Conservation (phyloP, 306 rosid genomes). For the Quercus variabilis region DNA sequence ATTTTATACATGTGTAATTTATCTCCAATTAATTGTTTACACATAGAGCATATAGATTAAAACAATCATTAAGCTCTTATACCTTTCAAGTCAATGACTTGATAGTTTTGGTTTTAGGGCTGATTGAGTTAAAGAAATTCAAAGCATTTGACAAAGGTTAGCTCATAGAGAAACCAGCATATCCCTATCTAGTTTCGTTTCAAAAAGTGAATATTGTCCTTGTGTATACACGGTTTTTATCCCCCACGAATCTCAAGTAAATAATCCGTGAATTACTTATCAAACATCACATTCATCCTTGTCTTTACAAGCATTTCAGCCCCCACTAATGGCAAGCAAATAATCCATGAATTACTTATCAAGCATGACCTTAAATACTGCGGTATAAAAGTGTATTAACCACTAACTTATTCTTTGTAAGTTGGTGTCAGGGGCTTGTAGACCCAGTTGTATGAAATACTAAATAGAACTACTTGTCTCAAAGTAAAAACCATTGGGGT, state of each 20-base stretch:
- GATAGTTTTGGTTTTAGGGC: background rate
- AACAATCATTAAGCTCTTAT: background rate
- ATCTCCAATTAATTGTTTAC: background rate
- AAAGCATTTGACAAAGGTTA: background rate
- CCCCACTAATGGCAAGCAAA: background rate
- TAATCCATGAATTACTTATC: background rate
- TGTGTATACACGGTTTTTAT: background rate
- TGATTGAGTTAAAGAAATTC: background rate
- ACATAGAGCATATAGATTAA: background rate
- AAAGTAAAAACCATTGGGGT: too few species aligned
- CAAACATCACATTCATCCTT: background rate
- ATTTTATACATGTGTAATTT: too few species aligned
- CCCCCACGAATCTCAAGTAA: background rate
- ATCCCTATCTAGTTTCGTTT: background rate
- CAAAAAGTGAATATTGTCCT: background rate
- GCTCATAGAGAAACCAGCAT: background rate
- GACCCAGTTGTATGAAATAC: too few species aligned
- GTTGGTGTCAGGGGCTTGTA: too few species aligned
- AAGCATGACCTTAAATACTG: background rate
- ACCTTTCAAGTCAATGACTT: constrained; percentile 5
- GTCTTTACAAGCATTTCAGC: background rate
- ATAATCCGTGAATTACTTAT: background rate
- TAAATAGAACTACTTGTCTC: too few species aligned
- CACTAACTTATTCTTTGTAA: too few species aligned
- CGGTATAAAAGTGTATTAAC: background rate